Evolutionary conservation across 2,329 filamentous ascomycete genomes (phyloP).

Genomic region (Xylaria multiplex): DNA sequence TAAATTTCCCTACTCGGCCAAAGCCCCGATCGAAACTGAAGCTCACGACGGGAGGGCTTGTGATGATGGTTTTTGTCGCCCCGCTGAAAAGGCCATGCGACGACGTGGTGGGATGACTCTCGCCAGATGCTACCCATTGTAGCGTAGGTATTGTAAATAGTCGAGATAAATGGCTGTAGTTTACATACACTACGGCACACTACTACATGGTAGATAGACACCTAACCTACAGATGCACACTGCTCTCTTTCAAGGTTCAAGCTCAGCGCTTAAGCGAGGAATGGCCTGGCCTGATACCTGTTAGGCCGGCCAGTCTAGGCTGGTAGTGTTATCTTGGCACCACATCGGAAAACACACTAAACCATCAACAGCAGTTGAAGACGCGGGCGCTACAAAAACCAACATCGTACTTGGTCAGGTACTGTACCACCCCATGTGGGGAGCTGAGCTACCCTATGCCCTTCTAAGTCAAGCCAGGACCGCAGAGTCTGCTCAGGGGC

Average conservation of each 20-base stretch:
- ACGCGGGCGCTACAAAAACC: conserved; percentile 18
- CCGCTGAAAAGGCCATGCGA: conserved; percentile 11
- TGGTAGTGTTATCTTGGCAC: conserved; percentile 17
- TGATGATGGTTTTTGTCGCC: conserved; percentile 15
- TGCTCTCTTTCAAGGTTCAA: neutral
- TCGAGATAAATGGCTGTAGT: too few species aligned
- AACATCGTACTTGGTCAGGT: conserved; percentile 6
- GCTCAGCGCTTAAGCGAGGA: conserved; percentile 16
- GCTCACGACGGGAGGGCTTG: conserved; percentile 6
- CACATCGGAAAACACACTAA: conserved; percentile 15
- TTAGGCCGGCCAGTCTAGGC: conserved; percentile 16
- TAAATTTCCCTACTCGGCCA: conserved; percentile 21
- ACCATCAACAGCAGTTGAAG: conserved; percentile 10
- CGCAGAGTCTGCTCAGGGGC: neutral
- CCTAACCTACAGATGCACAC: too few species aligned
- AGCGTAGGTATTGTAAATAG: neutral
- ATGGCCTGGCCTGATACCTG: conserved; percentile 9
- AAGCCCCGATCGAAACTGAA: conserved; percentile 18
- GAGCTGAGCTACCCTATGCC: conserved; percentile 21
- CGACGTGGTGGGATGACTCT: conserved; percentile 10
- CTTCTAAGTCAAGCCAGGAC: conserved; percentile 10
- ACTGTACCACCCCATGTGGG: conserved; percentile 9
- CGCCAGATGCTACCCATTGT: neutral
- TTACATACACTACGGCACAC: too few species aligned
- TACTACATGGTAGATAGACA: too few species aligned